These are phyloP conservation scores for Hermanozyma aechmeae DNA, from an alignment of 805 yeast genomes.

Conservation along the genomic window DNA sequence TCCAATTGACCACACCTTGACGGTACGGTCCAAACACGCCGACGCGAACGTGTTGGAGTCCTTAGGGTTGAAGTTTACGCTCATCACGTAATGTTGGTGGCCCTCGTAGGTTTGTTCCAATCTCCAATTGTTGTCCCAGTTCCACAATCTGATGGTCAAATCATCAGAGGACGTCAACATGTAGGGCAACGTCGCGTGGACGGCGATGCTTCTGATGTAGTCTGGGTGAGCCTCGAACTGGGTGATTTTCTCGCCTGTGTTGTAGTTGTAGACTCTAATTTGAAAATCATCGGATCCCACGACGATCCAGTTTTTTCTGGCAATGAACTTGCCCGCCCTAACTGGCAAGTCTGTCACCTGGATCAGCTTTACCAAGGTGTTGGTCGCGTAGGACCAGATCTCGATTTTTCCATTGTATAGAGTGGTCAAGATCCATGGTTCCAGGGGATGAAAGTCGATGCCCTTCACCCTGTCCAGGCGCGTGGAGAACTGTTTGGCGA, in stretches of 20 bases:
- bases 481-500: slow-evolving; percentile 71
- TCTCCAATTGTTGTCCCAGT: slow-evolving; percentile 94
- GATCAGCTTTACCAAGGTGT: slow-evolving; percentile 72
- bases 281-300: slow-evolving; percentile 96
- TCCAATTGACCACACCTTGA: slow-evolving; percentile 93
- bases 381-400: slow-evolving; percentile 90
- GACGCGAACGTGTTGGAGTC: slow-evolving; percentile 97
- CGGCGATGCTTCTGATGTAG: slow-evolving; percentile 86
- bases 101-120: slow-evolving; percentile 89
- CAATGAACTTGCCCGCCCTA: slow-evolving; percentile 89
- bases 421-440: slow-evolving; percentile 95
- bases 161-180: slow-evolving; percentile 88
- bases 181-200: slow-evolving; percentile 89
- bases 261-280: slow-evolving; percentile 86
- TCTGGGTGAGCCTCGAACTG: slow-evolving; percentile 99
- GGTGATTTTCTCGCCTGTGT: slow-evolving; percentile 87
- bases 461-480: slow-evolving; percentile 97
- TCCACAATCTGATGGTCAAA: slow-evolving; percentile 87
- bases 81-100: slow-evolving; percentile 92
- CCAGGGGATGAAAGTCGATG: slow-evolving; percentile 94
- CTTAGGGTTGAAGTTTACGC: slow-evolving; percentile 91
- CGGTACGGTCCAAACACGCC: slow-evolving; percentile 92
- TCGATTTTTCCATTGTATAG: slow-evolving; percentile 83
- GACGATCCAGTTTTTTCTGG: slow-evolving; percentile 94
- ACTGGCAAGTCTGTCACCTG: slow-evolving; percentile 96